These are phyloP conservation scores for Wickerhamiella siamensis DNA, from an alignment of 805 yeast genomes.

Conservation along the genomic window DNA sequence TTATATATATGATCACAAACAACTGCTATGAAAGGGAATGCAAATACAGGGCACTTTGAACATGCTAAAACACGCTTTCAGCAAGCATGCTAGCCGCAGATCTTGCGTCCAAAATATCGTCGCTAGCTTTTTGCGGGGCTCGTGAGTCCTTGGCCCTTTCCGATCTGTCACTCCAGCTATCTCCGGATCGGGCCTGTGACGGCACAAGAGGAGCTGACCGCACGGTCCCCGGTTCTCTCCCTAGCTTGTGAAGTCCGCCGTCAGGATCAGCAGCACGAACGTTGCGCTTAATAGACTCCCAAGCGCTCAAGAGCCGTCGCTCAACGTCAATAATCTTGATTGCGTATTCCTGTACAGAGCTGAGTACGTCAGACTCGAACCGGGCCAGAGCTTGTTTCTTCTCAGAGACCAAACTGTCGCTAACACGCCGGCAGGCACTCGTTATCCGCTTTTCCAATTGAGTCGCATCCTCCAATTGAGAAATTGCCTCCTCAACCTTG, in stretches of 20 bases:
- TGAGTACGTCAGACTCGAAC: slow-evolving; percentile 42
- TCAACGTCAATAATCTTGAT: slow-evolving; percentile 72
- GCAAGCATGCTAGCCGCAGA: slow-evolving; percentile 76
- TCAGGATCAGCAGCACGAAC: slow-evolving; percentile 58
- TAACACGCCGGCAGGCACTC: slow-evolving; percentile 65
- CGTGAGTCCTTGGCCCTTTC: slow-evolving; percentile 25
- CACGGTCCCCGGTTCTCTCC: slow-evolving; percentile 47
- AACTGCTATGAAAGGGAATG: too few relatives aligned
- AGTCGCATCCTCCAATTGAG: slow-evolving; percentile 64
- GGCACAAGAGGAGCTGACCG: slow-evolving; percentile 23
- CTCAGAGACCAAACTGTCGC: slow-evolving; percentile 74
- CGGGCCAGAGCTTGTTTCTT: slow-evolving; percentile 42
- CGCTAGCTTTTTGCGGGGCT: slow-evolving; percentile 10
- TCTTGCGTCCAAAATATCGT: slow-evolving; percentile 51
- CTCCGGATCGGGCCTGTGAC: slow-evolving; percentile 39
- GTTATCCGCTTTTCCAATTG: slow-evolving; percentile 61
- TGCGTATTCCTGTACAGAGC: slow-evolving; percentile 43
- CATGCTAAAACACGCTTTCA: slow-evolving; percentile 44
- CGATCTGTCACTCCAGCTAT: slow-evolving; percentile 44
- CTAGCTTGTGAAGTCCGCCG: slow-evolving; percentile 74
- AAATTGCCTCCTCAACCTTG: slow-evolving; percentile 80
- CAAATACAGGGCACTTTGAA: too few relatives aligned
- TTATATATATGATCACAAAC: too few relatives aligned
- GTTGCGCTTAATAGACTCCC: slow-evolving; percentile 59
- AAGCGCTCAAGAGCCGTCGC: slow-evolving; percentile 56